Base-by-base conservation (phyloP, 495 filamentous ascomycete genomes). In the Penicillium ochrochloron region DNA sequence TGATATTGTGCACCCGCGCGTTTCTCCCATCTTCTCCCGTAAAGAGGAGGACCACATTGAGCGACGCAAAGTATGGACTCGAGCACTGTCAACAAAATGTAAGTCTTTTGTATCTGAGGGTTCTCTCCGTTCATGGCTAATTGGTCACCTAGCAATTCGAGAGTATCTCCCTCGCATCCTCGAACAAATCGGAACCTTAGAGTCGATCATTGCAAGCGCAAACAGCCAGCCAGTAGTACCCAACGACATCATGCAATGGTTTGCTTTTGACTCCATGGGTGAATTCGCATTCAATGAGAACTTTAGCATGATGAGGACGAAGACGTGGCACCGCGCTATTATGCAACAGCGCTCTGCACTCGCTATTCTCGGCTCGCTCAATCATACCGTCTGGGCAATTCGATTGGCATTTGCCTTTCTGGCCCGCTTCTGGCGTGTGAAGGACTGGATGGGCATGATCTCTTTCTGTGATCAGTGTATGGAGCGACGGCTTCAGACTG, bases 251-350 rank as follows among this genome's bases (percentile, higher is more conserved):
- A 70, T 78, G 42, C 68, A 70, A 34, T 79, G 70, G 66, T 76
- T 75, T 34, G 68, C 73, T 2, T 83, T 80, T 57, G 79, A 83
- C 42, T 73, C 80, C 1, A 77, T 83, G 67, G 75, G 78, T 23
- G 76, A 81, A 19, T 75, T 82, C 19, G 77, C 76, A 15, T 82
- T 82, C 66, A 73, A 69, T 62, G 63, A 68, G 31, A 68, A 73
- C 15, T 80, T 81, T 41, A 59, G 61, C 15, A 80, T 78, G 77
- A 57, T 82, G 9, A 51, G 64, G n/a, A 66, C 67, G 25, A 55
- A 70, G 39, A 60, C 63, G 29, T 76, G 67, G 66, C 75, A 73
- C 64, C 27, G 41, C 2, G 57, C 61, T 8, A 63, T 63, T 8
- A 55, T 34, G 9, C 46, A 39, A 29, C 54, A 58, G 23, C 54